Base-by-base conservation (phyloP, 2,329 filamentous ascomycete species). In the Colletotrichum echinochloae region DNA sequence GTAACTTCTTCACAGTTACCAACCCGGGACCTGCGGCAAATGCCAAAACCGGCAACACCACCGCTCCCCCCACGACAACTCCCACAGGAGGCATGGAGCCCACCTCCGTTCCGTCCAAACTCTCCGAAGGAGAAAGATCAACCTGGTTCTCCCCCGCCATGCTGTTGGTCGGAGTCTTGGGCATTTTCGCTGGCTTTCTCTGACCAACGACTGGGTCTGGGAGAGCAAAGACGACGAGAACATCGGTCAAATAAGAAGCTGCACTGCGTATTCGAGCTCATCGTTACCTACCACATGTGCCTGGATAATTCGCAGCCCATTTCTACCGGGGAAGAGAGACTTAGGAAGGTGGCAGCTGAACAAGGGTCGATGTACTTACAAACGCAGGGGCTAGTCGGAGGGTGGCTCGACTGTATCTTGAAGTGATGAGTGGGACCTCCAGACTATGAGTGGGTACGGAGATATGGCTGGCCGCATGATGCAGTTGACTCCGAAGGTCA, bases 1-100 rank as follows among this genome's bases (percentile, higher is more conserved):
- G 79, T 9, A 81, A 81, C 63, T 82, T 76, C 65, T 82, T 77
- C 70, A 81, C 79, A 64, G 81, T 82, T 20, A 80, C 79, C 14
- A 82, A 82, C 72, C 69, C 77, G 2, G 79, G 70, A 9, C 65
- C 60, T n/a, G 56, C 56, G 14, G 48, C 56, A 30, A 55, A 59
- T 14, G 54, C 54, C 11, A 54, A 59, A 2, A 66, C 37, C 20
- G 12, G 5, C 26, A 48, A 49, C 30, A 30, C 26, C 12, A 60
- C 44, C 23, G 37, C 4, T 33, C 23, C 63, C 8, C 39, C 63
- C 9, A 28, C 51, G 2, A 37, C 61, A 5, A n/a, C n/a, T n/a
- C 39, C 51, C 5, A 51, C 41, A 3, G 39, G 52, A 20, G 41
- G 52, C 5, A 23, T 18, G 11, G 41, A 14, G 28, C 33, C 54